Conservation (phyloP, 163 green algal genomes). For the Trebouxiophyceae sp. region DNA sequence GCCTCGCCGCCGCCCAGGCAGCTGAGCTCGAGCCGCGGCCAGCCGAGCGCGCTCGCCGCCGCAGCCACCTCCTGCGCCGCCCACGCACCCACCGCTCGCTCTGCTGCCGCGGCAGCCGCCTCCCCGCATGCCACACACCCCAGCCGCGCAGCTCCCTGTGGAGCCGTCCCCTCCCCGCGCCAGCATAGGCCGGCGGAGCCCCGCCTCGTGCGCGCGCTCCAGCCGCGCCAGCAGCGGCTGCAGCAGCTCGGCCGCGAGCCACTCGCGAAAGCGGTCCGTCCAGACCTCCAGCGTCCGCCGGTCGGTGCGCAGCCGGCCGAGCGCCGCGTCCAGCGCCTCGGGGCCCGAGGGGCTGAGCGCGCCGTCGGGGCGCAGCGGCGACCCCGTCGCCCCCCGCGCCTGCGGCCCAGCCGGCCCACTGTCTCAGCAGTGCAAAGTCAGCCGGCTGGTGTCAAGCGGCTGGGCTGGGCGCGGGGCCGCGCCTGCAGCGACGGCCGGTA, state of each 20-base stretch:
- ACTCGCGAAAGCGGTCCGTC: constrained; percentile 62
- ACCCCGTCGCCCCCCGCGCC: constrained; percentile 6
- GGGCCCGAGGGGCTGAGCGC: constrained; percentile 12
- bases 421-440: not conserved
- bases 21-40: not conserved
- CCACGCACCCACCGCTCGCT: no score
- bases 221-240: constrained; percentile 25
- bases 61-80: not conserved
- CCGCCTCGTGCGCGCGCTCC: not conserved
- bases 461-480: not conserved
- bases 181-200: no score
- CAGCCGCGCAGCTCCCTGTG: no score
- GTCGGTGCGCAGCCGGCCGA: constrained; percentile 21
- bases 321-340: constrained; percentile 14
- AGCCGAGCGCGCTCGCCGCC: not conserved
- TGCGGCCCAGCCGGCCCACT: not conserved
- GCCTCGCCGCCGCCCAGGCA: not conserved
- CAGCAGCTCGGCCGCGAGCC: constrained; percentile 47
- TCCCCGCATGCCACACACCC: no score
- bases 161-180: no score
- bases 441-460: not conserved
- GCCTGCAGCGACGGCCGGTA: no score
- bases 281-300: constrained; percentile 25
- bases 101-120: constrained; percentile 34
- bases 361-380: constrained; percentile 4